A percentile compares a stretch with the other conserved stretches of the same genome.
These are phyloP conservation scores for Xylaria bambusicola DNA, from an alignment of 495 filamentous ascomycete species.

Conservation along the genomic window DNA sequence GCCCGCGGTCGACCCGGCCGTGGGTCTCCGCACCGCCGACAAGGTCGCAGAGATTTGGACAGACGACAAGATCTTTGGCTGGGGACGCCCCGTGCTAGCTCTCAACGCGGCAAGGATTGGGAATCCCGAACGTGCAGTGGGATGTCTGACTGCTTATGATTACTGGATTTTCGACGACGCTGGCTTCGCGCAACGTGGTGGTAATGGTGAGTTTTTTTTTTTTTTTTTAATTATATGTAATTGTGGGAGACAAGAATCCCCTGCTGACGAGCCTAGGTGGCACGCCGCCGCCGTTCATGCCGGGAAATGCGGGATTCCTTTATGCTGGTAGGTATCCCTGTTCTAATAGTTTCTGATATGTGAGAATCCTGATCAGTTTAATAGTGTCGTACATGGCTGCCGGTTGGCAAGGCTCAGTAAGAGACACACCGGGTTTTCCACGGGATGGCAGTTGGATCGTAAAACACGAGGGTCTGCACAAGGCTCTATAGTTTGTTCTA, in stretches of 20 bases:
- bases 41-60: constrained; percentile 41
- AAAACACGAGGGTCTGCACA: constrained; percentile 13
- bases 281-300: constrained; percentile 31
- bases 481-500: constrained; percentile 5
- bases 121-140: constrained; percentile 36
- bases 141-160: constrained; percentile 37
- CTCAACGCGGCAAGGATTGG: constrained; percentile 42
- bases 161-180: constrained; percentile 45
- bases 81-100: constrained; percentile 43
- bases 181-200: constrained; percentile 43
- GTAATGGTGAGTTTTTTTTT: constrained; percentile 15
- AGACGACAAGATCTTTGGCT: constrained; percentile 42
- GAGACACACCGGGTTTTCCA: constrained; percentile 21
- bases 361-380: background rate
- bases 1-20: constrained; percentile 32
- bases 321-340: constrained; percentile 24
- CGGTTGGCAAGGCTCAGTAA: constrained; percentile 26
- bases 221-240: background rate
- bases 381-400: constrained; percentile 28
- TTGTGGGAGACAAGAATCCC: background rate
- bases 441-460: constrained; percentile 14
- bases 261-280: constrained; percentile 5
- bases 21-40: constrained; percentile 35
- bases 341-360: background rate
- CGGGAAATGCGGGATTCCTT: constrained; percentile 31